phyloP scores from a whole-genome alignment of 768 basidiomycete species.

The Cystofilobasidium capitatum region DNA sequence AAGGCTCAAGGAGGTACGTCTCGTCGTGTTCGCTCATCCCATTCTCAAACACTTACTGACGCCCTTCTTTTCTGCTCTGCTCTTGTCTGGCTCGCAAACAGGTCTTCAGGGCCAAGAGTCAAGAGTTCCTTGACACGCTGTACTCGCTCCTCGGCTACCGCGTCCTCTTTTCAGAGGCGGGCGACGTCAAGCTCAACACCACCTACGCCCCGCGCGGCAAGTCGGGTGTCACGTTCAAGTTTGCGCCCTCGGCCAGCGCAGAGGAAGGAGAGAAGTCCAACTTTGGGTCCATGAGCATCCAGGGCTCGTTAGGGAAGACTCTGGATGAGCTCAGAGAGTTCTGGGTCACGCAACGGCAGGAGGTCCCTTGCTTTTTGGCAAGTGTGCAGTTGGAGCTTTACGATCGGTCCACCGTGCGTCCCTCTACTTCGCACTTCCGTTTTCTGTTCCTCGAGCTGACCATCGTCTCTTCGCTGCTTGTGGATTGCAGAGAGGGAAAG shows the following conservation, averaged over 20 bases:
- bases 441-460: too few relatives aligned
- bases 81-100: conserved; percentile 36
- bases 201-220: conserved; percentile 76
- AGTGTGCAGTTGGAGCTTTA: conserved; percentile 81
- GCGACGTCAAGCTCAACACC: conserved; percentile 78
- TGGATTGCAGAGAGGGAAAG: conserved; percentile 20
- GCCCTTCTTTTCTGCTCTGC: background rate
- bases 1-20: conserved; percentile 65
- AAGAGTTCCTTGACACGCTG: conserved; percentile 85
- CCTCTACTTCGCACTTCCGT: too few relatives aligned
- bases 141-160: conserved; percentile 83
- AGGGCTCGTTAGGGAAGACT: conserved; percentile 41
- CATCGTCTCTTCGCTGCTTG: background rate
- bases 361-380: conserved; percentile 80
- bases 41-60: background rate
- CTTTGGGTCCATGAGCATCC: conserved; percentile 39
- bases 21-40: background rate
- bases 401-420: conserved; percentile 54
- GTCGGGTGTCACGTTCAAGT: conserved; percentile 59
- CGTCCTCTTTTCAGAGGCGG: conserved; percentile 81
- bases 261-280: conserved; percentile 41
- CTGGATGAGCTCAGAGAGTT: conserved; percentile 65
- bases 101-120: conserved; percentile 74
- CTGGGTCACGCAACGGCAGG: conserved; percentile 77
- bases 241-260: too few relatives aligned